A percentile compares a stretch with the other conserved stretches of the same genome.
phyloP scores from a whole-genome alignment of 176 grass and related monocot species.

The Paspalum vaginatum region DNA sequence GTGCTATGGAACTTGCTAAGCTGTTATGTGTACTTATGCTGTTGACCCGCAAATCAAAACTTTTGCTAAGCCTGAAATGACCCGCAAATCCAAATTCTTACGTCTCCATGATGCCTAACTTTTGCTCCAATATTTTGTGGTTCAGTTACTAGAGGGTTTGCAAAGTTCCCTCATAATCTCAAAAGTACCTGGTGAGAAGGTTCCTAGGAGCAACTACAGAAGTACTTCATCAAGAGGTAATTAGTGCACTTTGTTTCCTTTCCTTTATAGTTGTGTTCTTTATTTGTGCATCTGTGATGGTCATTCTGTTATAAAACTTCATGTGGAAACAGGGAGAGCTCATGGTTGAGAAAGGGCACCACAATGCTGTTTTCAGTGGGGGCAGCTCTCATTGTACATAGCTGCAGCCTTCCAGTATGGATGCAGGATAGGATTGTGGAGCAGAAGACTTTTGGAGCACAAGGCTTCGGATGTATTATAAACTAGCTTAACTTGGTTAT shows the following conservation, averaged over 20 bases:
- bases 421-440: slow-evolving; percentile 62
- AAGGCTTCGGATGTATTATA: slow-evolving; percentile 72
- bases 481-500: slow-evolving; percentile 56
- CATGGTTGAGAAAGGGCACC: slow-evolving; percentile 54
- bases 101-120: slow-evolving; percentile 15
- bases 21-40: neutral
- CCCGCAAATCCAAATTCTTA: neutral
- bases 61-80: slow-evolving; percentile 17
- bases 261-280: neutral
- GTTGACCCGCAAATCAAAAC: too few species aligned
- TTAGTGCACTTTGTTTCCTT: neutral
- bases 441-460: slow-evolving; percentile 42
- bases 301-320: slow-evolving; percentile 6
- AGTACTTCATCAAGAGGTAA: slow-evolving; percentile 75
- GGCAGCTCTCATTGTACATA: slow-evolving; percentile 67
- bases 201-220: slow-evolving; percentile 55
- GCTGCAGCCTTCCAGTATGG: slow-evolving; percentile 54
- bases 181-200: slow-evolving; percentile 80
- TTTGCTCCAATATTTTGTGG: slow-evolving; percentile 22
- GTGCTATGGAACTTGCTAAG: slow-evolving; percentile 3
- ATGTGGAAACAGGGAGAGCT: slow-evolving; percentile 49
- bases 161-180: slow-evolving; percentile 89
- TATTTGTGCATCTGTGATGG: slow-evolving; percentile 15
- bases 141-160: slow-evolving; percentile 87
- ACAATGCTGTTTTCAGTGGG: slow-evolving; percentile 22